Conservation (phyloP, 2,329 filamentous ascomycete species). For the Beauveria varroae region DNA sequence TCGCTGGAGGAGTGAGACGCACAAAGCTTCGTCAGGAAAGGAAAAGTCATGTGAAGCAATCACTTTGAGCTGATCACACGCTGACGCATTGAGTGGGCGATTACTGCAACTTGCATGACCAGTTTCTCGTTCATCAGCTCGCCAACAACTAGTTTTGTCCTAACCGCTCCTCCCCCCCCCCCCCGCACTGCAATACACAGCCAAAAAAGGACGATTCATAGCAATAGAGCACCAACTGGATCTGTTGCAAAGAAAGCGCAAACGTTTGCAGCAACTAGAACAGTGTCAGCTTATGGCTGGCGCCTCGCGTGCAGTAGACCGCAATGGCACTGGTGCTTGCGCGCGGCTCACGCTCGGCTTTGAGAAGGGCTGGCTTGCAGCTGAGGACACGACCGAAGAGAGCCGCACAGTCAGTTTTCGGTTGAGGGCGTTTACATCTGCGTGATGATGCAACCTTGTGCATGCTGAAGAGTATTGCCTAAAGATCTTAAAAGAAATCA, state of each 20-base stretch:
- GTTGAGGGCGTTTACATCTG: background rate
- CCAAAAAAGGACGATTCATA: background rate
- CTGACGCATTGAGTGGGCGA: background rate
- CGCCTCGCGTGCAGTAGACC: background rate
- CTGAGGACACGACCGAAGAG: background rate
- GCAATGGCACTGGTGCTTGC: background rate
- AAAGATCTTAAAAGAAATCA: background rate
- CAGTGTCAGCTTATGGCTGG: background rate
- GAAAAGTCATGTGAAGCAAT: background rate
- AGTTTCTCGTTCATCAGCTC: background rate
- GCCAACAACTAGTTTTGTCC: background rate
- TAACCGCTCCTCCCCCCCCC: background rate
- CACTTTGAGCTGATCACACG: background rate
- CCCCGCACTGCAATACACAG: background rate
- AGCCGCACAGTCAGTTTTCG: background rate
- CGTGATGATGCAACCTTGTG: background rate
- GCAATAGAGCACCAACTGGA: background rate
- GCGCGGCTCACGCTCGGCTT: background rate
- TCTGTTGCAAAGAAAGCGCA: background rate
- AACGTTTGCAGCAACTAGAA: background rate
- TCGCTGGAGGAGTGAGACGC: background rate
- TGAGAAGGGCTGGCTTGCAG: background rate
- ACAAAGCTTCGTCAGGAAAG: background rate
- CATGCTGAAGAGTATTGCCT: background rate
- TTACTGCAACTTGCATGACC: background rate